These are phyloP conservation scores for Rhizophora apiculata DNA, from an alignment of 345 rosid species.

Conservation along the genomic window DNA sequence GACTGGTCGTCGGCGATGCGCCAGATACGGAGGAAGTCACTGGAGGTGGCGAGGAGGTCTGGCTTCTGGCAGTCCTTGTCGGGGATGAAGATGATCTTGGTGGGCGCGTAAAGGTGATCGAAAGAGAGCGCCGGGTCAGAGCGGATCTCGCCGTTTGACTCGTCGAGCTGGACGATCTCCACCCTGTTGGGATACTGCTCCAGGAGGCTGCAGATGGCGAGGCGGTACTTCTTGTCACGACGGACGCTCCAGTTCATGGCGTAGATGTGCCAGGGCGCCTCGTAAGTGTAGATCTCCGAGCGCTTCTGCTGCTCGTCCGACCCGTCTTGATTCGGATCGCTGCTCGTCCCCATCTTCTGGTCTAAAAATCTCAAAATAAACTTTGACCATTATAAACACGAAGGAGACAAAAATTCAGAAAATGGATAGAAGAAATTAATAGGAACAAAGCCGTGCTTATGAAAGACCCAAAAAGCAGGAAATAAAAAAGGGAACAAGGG, in stretches of 20 bases:
- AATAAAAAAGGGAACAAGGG: no score
- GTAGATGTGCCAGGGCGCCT: slow-evolving; percentile 96
- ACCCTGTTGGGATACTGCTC: slow-evolving; percentile 75
- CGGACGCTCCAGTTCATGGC: slow-evolving; percentile 99
- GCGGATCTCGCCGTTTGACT: slow-evolving; percentile 93
- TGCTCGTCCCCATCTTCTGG: slow-evolving; percentile 53
- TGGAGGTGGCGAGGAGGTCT: slow-evolving; percentile 90
- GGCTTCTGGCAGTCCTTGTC: slow-evolving; percentile 86
- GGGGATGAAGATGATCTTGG: slow-evolving; percentile 85
- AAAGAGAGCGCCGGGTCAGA: slow-evolving; percentile 77
- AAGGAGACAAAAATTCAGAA: no score
- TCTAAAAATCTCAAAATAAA: no score
- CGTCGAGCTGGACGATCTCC: slow-evolving; percentile 95
- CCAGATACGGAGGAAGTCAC: slow-evolving; percentile 92
- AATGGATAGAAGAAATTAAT: no score
- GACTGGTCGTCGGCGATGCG: slow-evolving; percentile 61
- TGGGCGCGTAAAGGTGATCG: slow-evolving; percentile 91
- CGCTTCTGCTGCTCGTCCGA: slow-evolving; percentile 94
- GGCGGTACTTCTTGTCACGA: slow-evolving; percentile 92
- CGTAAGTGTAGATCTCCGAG: slow-evolving; percentile 95
- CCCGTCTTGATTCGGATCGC: slow-evolving; percentile 74
- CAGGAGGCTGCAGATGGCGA: slow-evolving; percentile 87
- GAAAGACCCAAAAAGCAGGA: no score
- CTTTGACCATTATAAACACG: no score
- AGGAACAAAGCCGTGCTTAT: no score